Base-by-base conservation (phyloP, 2,329 filamentous ascomycete genomes). In the Davidsoniella eucalypti region DNA sequence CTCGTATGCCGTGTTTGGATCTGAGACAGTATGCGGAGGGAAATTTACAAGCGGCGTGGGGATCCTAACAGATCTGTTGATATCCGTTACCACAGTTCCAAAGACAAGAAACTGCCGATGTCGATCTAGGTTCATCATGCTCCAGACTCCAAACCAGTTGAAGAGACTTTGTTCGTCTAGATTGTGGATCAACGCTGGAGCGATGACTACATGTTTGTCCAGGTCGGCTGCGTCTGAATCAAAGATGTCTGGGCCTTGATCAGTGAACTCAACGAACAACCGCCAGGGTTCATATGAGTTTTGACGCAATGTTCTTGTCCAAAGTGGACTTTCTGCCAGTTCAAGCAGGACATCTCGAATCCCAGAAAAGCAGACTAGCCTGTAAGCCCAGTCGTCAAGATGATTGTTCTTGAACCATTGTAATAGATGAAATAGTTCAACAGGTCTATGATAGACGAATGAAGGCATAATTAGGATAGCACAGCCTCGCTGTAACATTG, bases 91-190 rank as follows among this genome's bases (percentile, higher is more conserved):
- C 21, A 57, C 57, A 1, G 74, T 74, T 2, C 76, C 76, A 4
- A 80, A 50, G 2, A 81, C 70, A 16, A 65, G 63, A 55, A 80
- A 80, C 37, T 67, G 70, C 29, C 75, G 69, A 56, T 69, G 75
- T 39, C 62, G 61, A 51, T 77, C 69, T 36, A 75, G 57, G 26
- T 70, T 68, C 50, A 60, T 53, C 29, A 66, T 62, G 0, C 74
- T 65, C 77, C 76, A 81, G 60, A 67, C 73, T 1, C 72, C 75
- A 58, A 79, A 81, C 71, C 74, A 80, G 54, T 78, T 75, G 8
- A 80, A 68, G 25, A 82, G 62, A 51, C 71, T 77, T 57, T 78
- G 72, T 57, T 82, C 78, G 54, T 81, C 76, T 50, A 75, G 73
- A 0, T 68, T 65, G 50, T 78, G 69, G 43, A 81, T 72, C 1